Base-by-base conservation (phyloP, 257 asterid species). In the Sherardia arvensis region DNA sequence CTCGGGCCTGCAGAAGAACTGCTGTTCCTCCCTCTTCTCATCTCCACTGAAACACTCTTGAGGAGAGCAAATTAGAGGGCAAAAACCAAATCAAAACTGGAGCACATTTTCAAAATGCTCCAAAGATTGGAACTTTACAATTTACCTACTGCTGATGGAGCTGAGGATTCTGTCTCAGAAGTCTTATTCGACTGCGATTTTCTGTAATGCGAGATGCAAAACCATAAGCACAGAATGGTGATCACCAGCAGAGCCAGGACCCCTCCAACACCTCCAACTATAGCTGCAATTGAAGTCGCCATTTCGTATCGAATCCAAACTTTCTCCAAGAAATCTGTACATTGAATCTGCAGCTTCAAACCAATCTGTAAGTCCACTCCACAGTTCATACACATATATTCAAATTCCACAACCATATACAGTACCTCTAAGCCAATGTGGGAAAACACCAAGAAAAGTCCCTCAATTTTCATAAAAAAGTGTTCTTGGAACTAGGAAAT, bases 161-260 rank as follows among this genome's bases (percentile, higher is more conserved):
- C 87, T 48, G 94, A 85, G 54, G 96, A 88, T 54, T 72, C 83
- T 9, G 91, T 71, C 55, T 85, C 91, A 7, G 95, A 87, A 54
- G 77, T 86, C 74, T 55, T 80, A 67, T 84, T 84, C 12, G 88
- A 68, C 18, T 45, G 27, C 8, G 65, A 61, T 73, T 73, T 66
- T 61, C 61, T 66, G 66, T 60, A 66, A 15, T 56, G 79, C 10
- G 70, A 67, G 33, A 70, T 62, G 49, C 74, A 71, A 68, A 68
- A 71, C 77, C 83, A 78, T 7, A 71, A 15, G 8, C 76, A 45
- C 4, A 74, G 61, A 62, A 71, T 74, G 70, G 72, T 55, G 40
- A 74, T 57, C 71, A 66, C 73, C 71, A 79, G 59, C 43, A 80
- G 66, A 30, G 71, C 67, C 28, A 87, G 4, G 20, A 72, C 78